phyloP scores from a whole-genome alignment of 768 basidiomycete species.

The Tricholoma sp. region DNA sequence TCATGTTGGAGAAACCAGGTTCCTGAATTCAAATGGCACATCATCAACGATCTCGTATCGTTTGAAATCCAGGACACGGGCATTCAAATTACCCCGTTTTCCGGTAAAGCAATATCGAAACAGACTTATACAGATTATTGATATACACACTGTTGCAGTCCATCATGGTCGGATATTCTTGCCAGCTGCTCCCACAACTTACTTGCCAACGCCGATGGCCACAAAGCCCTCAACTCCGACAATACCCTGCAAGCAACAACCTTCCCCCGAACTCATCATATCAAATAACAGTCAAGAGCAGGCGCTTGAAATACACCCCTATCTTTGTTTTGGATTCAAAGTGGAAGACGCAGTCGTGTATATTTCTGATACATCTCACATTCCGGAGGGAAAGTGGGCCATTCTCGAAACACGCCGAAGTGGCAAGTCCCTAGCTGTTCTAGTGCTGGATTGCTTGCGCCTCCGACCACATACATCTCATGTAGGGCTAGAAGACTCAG shows the following conservation, averaged over 20 bases:
- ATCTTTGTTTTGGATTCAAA: conserved; percentile 65
- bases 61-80: conserved; percentile 67
- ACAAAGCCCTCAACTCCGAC: conserved; percentile 33
- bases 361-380: conserved; percentile 77
- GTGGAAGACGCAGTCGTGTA: conserved; percentile 65
- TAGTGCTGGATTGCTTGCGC: conserved; percentile 75
- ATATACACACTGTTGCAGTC: conserved; percentile 33
- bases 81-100: conserved; percentile 59
- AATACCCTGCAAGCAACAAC: conserved; percentile 23
- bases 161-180: conserved; percentile 71
- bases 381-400: conserved; percentile 70
- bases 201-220: conserved; percentile 34
- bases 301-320: conserved; percentile 40
- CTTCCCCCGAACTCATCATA: conserved; percentile 14
- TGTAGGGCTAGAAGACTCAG: conserved; percentile 63
- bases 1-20: conserved; percentile 42
- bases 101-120: conserved; percentile 36
- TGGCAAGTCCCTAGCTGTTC: conserved; percentile 38
- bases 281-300: background rate
- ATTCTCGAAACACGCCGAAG: conserved; percentile 29
- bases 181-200: conserved; percentile 30
- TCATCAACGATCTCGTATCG: conserved; percentile 62
- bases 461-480: conserved; percentile 70
- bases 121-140: conserved; percentile 3
- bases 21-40: conserved; percentile 79